Conservation (phyloP, 1,284 basidiomycete species). For the Apiotrichum veenhuisii region DNA sequence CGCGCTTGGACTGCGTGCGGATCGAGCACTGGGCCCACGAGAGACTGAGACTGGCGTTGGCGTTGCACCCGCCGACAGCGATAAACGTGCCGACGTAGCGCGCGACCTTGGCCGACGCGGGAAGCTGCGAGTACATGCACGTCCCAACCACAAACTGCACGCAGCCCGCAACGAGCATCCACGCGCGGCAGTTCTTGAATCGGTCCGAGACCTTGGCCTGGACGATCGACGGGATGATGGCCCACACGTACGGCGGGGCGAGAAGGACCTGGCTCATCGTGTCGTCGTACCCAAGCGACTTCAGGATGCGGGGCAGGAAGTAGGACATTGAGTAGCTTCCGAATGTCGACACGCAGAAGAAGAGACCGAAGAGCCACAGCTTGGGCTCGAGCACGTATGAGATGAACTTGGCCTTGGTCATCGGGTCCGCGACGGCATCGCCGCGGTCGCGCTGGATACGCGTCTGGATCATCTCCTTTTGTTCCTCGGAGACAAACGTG, state of each 20-base stretch:
- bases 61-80: slow-evolving; percentile 41
- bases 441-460: slow-evolving; percentile 52
- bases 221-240: slow-evolving; percentile 42
- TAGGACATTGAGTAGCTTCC: slow-evolving; percentile 27
- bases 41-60: slow-evolving; percentile 38
- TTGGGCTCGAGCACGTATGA: slow-evolving; percentile 47
- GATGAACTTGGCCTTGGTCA: slow-evolving; percentile 43
- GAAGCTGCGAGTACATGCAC: slow-evolving; percentile 12
- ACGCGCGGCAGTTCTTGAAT: slow-evolving; percentile 4
- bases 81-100: slow-evolving; percentile 50
- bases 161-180: slow-evolving; percentile 5
- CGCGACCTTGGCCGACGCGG: slow-evolving; percentile 22
- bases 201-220: slow-evolving; percentile 47
- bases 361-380: slow-evolving; percentile 50
- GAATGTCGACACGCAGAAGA: slow-evolving; percentile 37
- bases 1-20: slow-evolving; percentile 46
- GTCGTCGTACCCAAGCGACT: slow-evolving; percentile 45
- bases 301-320: slow-evolving; percentile 50
- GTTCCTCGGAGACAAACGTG: slow-evolving; percentile 48
- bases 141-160: slow-evolving; percentile 9
- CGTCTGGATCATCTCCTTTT: slow-evolving; percentile 45
- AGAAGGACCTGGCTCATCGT: slow-evolving; percentile 41
- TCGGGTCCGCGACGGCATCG: slow-evolving; percentile 47
- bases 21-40: slow-evolving; percentile 50
- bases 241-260: slow-evolving; percentile 48